A percentile compares a stretch with the other conserved stretches of the same genome.
phyloP scores from a whole-genome alignment of 2,329 filamentous ascomycete species.

The Claviceps capensis region DNA sequence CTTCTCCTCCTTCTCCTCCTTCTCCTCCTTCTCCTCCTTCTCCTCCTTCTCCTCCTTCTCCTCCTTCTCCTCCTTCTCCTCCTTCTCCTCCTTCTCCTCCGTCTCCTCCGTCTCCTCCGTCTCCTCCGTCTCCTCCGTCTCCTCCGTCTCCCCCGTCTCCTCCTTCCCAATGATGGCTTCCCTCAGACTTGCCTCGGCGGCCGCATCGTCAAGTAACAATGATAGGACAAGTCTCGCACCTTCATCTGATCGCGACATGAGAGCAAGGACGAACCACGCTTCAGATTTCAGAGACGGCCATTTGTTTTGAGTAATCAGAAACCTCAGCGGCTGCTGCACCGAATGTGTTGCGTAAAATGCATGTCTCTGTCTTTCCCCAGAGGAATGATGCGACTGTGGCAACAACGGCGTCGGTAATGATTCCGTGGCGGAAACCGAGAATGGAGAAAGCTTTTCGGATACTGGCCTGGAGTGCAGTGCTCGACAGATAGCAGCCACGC shows the following conservation, averaged over 20 bases:
- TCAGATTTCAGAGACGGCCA: slow-evolving; percentile 48
- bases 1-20: slow-evolving; percentile 11
- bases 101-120: slow-evolving; percentile 10
- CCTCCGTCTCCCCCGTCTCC: slow-evolving; percentile 6
- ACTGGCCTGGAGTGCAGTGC: slow-evolving; percentile 33
- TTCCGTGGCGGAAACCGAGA: not conserved
- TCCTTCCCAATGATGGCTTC: slow-evolving; percentile 32
- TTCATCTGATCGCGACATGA: slow-evolving; percentile 39
- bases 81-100: slow-evolving; percentile 9
- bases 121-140: slow-evolving; percentile 5
- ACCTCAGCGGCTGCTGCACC: slow-evolving; percentile 30
- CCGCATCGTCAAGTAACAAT: slow-evolving; percentile 27
- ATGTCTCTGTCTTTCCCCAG: slow-evolving; percentile 10
- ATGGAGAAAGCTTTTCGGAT: slow-evolving; percentile 18
- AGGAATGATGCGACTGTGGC: not conserved
- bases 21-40: slow-evolving; percentile 10
- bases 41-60: slow-evolving; percentile 3
- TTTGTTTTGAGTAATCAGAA: slow-evolving; percentile 41
- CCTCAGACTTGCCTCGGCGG: slow-evolving; percentile 30
- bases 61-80: not conserved
- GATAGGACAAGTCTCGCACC: slow-evolving; percentile 32
- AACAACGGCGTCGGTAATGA: not conserved
- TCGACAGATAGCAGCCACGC: slow-evolving; percentile 38
- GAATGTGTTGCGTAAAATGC: slow-evolving; percentile 34
- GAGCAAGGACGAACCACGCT: slow-evolving; percentile 47